Evolutionary conservation across 495 filamentous ascomycete genomes (phyloP).

Genomic region (Cudoniella acicularis): DNA sequence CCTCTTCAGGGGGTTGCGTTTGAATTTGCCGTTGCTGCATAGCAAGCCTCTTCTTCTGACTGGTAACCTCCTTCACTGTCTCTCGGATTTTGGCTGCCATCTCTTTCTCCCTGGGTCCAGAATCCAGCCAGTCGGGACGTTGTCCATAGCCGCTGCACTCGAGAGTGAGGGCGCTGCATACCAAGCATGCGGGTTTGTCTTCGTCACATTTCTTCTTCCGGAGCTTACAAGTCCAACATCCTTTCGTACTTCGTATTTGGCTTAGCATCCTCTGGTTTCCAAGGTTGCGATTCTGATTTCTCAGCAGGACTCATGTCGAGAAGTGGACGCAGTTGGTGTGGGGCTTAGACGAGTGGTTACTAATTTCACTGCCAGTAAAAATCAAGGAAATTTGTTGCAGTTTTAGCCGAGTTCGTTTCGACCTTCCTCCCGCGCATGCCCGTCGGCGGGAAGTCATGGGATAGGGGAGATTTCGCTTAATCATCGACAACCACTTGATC

Average conservation of each 20-base stretch:
- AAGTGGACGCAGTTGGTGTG: neutral
- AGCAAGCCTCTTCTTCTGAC: neutral
- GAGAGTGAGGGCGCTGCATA: constrained; percentile 28
- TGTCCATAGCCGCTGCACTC: constrained; percentile 32
- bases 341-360: neutral
- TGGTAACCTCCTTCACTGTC: constrained; percentile 4
- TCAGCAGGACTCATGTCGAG: too few species aligned
- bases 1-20: neutral
- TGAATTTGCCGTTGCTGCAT: neutral
- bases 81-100: constrained; percentile 16
- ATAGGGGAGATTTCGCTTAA: neutral
- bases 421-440: neutral
- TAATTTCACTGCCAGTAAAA: neutral
- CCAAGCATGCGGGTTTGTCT: constrained; percentile 25
- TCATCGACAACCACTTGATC: neutral
- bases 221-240: constrained; percentile 39
- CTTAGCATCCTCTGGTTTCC: neutral
- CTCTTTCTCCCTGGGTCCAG: constrained; percentile 25
- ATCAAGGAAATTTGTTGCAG: too few species aligned
- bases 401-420: constrained; percentile 6
- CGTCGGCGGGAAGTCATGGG: neutral
- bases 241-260: constrained; percentile 15
- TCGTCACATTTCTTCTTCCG: constrained; percentile 39
- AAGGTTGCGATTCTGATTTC: neutral
- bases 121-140: constrained; percentile 33